Evolutionary conservation across 2,329 filamentous ascomycete genomes (phyloP).

Genomic region (Fusarium mangiferae): DNA sequence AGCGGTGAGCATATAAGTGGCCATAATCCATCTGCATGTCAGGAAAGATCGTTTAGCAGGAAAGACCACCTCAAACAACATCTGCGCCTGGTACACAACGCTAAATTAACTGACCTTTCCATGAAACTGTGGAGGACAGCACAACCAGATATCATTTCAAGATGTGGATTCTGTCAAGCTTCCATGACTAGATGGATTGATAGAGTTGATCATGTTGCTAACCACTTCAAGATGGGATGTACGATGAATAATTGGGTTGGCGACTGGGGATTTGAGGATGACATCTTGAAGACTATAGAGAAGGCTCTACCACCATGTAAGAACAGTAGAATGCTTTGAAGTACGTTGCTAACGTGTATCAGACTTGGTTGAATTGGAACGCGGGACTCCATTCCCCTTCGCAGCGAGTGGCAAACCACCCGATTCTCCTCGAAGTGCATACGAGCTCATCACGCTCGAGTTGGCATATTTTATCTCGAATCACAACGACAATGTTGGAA

Average conservation of each 20-base stretch:
- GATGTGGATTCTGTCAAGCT: conserved; percentile 55
- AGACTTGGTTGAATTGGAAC: conserved; percentile 38
- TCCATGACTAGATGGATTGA: conserved; percentile 50
- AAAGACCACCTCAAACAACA: conserved; percentile 58
- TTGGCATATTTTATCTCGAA: conserved; percentile 35
- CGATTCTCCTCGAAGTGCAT: conserved; percentile 35
- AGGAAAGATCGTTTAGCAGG: conserved; percentile 58
- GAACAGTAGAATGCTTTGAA: neutral
- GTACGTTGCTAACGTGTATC: neutral
- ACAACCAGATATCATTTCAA: conserved; percentile 50
- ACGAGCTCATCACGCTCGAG: conserved; percentile 37
- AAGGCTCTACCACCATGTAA: conserved; percentile 55
- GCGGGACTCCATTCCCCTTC: conserved; percentile 32
- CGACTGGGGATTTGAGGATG: conserved; percentile 55
- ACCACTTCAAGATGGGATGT: conserved; percentile 54
- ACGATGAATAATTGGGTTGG: conserved; percentile 57
- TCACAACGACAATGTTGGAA: conserved; percentile 19
- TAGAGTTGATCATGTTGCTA: conserved; percentile 51
- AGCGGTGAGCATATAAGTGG: conserved; percentile 45
- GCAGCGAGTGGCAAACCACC: conserved; percentile 23
- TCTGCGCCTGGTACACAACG: conserved; percentile 54
- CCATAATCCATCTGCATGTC: conserved; percentile 57
- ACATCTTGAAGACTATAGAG: conserved; percentile 51
- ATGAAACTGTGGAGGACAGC: conserved; percentile 50
- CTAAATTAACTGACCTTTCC: conserved; percentile 46